A percentile compares a stretch with the other conserved stretches of the same genome.
Evolutionary conservation across 805 yeast genomes (phyloP).

Genomic region (Wickerhamiella galacta): DNA sequence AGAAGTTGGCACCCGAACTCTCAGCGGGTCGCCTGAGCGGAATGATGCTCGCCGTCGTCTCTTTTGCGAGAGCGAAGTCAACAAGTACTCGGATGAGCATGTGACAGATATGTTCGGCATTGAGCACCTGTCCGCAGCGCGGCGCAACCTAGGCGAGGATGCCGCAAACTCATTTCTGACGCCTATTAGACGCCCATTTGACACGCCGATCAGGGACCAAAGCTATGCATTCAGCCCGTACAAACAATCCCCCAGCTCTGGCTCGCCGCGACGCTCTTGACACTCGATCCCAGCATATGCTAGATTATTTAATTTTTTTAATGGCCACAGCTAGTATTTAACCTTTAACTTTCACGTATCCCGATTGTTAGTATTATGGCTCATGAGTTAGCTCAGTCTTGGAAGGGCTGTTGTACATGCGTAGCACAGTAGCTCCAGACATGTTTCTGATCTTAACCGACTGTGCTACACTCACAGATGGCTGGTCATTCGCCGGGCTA

Average conservation of each 20-base stretch:
- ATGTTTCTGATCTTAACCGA: too few relatives aligned
- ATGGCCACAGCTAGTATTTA: too few relatives aligned
- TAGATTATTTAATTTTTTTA: background rate
- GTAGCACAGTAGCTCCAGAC: too few relatives aligned
- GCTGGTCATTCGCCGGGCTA: too few relatives aligned
- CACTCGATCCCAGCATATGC: too few relatives aligned
- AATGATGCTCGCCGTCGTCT: conserved; percentile 8
- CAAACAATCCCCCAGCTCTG: conserved; percentile 8
- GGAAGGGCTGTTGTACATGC: too few relatives aligned
- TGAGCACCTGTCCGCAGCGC: background rate
- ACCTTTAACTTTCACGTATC: background rate
- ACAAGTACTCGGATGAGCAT: conserved; percentile 2
- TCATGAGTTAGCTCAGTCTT: too few relatives aligned
- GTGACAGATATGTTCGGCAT: conserved; percentile 15
- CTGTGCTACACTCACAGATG: too few relatives aligned
- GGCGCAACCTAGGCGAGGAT: background rate
- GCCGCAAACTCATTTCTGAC: conserved; percentile 8
- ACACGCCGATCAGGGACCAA: conserved; percentile 18
- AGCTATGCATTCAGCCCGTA: conserved; percentile 16
- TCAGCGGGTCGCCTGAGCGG: background rate
- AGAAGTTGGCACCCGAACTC: background rate
- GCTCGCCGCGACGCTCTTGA: conserved; percentile 13
- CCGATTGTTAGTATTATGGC: too few relatives aligned
- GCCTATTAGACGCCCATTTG: conserved; percentile 16
- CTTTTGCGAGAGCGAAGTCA: conserved; percentile 1